phyloP scores from a whole-genome alignment of 192 early-diverging fungal genomes.

The Coemansia sp. region DNA sequence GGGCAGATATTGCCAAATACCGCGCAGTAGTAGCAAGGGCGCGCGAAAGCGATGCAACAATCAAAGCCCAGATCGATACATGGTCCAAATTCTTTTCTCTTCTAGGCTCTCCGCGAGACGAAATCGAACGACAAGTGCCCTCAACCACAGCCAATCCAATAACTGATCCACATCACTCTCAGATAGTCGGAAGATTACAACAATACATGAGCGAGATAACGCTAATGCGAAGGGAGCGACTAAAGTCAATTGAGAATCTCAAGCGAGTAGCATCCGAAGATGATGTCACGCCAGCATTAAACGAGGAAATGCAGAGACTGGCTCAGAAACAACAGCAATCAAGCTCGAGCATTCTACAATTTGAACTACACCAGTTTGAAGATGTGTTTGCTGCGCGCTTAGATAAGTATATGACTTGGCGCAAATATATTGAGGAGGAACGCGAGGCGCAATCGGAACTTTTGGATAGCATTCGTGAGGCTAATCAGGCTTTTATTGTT shows the following conservation, averaged over 20 bases:
- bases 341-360: slow-evolving; percentile 61
- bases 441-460: slow-evolving; percentile 63
- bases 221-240: slow-evolving; percentile 59
- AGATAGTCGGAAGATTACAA: slow-evolving; percentile 62
- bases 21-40: slow-evolving; percentile 70
- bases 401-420: slow-evolving; percentile 68
- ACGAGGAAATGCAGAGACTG: slow-evolving; percentile 64
- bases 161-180: slow-evolving; percentile 62
- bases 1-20: slow-evolving; percentile 50
- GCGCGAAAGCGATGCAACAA: slow-evolving; percentile 65
- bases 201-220: slow-evolving; percentile 58
- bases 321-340: slow-evolving; percentile 47
- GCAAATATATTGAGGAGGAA: slow-evolving; percentile 58
- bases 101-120: slow-evolving; percentile 35
- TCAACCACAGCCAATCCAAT: slow-evolving; percentile 60
- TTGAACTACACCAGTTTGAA: slow-evolving; percentile 76
- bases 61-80: slow-evolving; percentile 52
- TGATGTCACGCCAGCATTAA: slow-evolving; percentile 72
- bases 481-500: slow-evolving; percentile 66
- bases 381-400: slow-evolving; percentile 70
- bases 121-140: slow-evolving; percentile 60
- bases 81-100: slow-evolving; percentile 45
- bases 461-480: slow-evolving; percentile 58
- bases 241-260: slow-evolving; percentile 64
- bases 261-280: slow-evolving; percentile 69